Evolutionary conservation across 345 rosid genomes (phyloP).

Genomic region (Physaria fendleri): DNA sequence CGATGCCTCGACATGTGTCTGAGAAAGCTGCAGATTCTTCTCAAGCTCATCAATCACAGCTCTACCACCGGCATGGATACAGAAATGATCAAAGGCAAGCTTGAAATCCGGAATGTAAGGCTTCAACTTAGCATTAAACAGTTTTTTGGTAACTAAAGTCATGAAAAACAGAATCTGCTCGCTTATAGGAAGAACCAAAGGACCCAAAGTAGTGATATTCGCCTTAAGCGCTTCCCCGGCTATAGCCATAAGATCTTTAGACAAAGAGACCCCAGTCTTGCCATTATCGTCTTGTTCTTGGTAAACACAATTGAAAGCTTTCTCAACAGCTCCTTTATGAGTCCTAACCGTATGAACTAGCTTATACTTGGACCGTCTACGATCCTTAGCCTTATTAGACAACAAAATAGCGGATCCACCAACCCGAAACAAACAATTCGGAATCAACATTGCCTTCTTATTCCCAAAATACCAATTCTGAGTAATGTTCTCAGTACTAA

Average conservation of each 20-base stretch:
- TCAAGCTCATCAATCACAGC: conserved; percentile 94
- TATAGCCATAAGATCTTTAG: conserved; percentile 85
- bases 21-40: conserved; percentile 82
- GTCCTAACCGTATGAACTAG: conserved; percentile 83
- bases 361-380: conserved; percentile 66
- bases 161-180: conserved; percentile 80
- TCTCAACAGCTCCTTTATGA: conserved; percentile 85
- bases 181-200: conserved; percentile 82
- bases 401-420: conserved; percentile 73
- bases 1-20: conserved; percentile 66
- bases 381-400: conserved; percentile 53
- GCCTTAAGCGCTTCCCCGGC: conserved; percentile 87
- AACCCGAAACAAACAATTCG: conserved; percentile 81
- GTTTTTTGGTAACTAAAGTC: conserved; percentile 56
- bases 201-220: conserved; percentile 82
- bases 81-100: conserved; percentile 87
- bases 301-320: conserved; percentile 73
- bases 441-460: conserved; percentile 80
- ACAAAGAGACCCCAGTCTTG: conserved; percentile 76
- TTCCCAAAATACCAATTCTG: conserved; percentile 97
- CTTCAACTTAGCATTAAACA: conserved; percentile 56
- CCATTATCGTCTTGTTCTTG: conserved; percentile 85
- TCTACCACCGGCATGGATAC: conserved; percentile 85
- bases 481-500: conserved; percentile 84
- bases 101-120: conserved; percentile 93